Percentiles rank a stretch among this genome's conserved stretches.
These are phyloP conservation scores for Paecilomyces variotii DNA, from an alignment of 2,329 filamentous ascomycete genomes.

Conservation along the genomic window DNA sequence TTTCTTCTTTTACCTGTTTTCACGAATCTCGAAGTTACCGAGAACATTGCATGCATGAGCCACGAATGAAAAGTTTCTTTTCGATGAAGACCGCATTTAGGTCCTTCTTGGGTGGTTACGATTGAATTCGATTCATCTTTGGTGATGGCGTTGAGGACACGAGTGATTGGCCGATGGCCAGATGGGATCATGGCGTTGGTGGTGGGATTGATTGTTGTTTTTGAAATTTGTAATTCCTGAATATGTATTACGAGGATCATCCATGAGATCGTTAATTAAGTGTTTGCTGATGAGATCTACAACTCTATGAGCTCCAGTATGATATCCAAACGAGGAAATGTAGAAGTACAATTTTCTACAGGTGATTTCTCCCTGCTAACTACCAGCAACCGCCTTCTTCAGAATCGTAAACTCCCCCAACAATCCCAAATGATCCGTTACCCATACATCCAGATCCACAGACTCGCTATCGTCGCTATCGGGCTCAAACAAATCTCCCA, in stretches of 20 bases:
- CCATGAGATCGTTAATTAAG: neutral
- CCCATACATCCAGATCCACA: neutral
- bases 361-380: no score
- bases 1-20: neutral
- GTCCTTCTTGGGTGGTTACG: constrained; percentile 2
- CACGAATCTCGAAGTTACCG: neutral
- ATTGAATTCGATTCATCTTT: neutral
- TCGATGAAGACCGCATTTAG: constrained; percentile 1
- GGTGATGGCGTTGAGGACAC: neutral
- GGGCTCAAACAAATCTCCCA: neutral
- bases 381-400: neutral
- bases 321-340: no score
- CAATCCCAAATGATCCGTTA: constrained; percentile 5
- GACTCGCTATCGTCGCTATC: neutral
- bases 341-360: no score
- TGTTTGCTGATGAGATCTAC: neutral
- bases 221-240: neutral
- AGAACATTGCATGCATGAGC: neutral
- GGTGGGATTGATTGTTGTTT: neutral
- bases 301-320: no score
- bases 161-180: neutral
- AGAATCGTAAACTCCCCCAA: constrained; percentile 2
- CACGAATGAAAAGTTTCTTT: neutral
- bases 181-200: neutral
- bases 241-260: neutral